These are phyloP conservation scores for Tetrapisispora pingtungensis DNA, from an alignment of 805 yeast species.

Conservation along the genomic window DNA sequence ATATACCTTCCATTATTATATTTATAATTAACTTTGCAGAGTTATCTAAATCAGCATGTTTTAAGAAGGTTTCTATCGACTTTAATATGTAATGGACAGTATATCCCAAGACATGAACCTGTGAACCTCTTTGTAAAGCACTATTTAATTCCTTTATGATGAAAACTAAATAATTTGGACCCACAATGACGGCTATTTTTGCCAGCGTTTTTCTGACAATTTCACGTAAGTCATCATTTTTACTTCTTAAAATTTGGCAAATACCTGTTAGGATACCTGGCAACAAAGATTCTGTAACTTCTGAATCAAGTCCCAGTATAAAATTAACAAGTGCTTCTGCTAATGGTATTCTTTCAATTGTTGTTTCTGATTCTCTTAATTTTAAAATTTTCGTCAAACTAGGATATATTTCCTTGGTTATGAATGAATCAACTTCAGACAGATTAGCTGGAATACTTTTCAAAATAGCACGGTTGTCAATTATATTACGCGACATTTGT, in stretches of 20 bases:
- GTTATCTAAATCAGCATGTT: slow-evolving; percentile 69
- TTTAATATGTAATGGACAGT: slow-evolving; percentile 69
- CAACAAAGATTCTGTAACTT: slow-evolving; percentile 44
- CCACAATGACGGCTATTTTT: slow-evolving; percentile 52
- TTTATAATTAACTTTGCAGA: slow-evolving; percentile 50
- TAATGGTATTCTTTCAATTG: slow-evolving; percentile 63
- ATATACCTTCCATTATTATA: slow-evolving; percentile 81
- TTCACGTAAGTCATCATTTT: slow-evolving; percentile 82
- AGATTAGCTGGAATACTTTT: slow-evolving; percentile 28
- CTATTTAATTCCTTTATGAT: slow-evolving; percentile 66
- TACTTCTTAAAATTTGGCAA: slow-evolving; percentile 81
- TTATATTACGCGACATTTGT: slow-evolving; percentile 13
- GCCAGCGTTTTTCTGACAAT: slow-evolving; percentile 69
- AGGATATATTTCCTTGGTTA: slow-evolving; percentile 51
- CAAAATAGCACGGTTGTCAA: slow-evolving; percentile 11
- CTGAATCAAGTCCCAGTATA: slow-evolving; percentile 50
- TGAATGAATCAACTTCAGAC: slow-evolving; percentile 32
- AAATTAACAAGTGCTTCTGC: slow-evolving; percentile 71
- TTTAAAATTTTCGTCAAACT: slow-evolving; percentile 49
- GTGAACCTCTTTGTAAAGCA: slow-evolving; percentile 83
- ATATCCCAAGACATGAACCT: slow-evolving; percentile 82
- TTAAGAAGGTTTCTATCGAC: slow-evolving; percentile 36
- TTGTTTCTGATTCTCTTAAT: slow-evolving; percentile 68
- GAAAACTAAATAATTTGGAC: slow-evolving; percentile 63
- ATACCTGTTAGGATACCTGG: slow-evolving; percentile 78